These are phyloP conservation scores for Carallia brachiata DNA, from an alignment of 345 rosid species.

Conservation along the genomic window DNA sequence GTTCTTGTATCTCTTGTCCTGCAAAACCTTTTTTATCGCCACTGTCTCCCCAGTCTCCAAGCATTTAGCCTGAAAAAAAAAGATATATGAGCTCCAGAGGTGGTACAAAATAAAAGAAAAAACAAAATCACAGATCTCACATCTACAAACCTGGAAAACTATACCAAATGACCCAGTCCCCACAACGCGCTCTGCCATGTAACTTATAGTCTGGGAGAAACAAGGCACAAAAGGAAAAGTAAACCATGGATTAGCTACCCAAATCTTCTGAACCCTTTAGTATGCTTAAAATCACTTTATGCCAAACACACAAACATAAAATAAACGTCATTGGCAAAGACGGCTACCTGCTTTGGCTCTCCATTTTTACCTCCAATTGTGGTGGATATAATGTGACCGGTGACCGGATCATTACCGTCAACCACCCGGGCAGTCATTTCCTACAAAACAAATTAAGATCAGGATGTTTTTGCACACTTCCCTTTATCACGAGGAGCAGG, in stretches of 20 bases:
- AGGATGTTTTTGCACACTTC: background rate
- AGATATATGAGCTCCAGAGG: conserved; percentile 2
- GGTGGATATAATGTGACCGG: conserved; percentile 83
- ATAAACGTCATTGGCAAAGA: background rate
- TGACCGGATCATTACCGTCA: conserved; percentile 69
- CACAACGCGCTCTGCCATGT: conserved; percentile 88
- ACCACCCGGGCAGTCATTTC: conserved; percentile 67
- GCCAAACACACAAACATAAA: too few relatives aligned
- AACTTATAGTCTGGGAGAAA: conserved; percentile 67
- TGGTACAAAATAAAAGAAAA: background rate
- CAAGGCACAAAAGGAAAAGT: background rate
- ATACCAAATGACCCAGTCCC: conserved; percentile 86
- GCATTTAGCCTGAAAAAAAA: conserved; percentile 58
- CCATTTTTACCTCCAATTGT: conserved; percentile 90
- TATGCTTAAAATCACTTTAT: background rate
- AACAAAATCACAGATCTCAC: background rate
- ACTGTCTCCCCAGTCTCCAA: conserved; percentile 84
- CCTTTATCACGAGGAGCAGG: background rate
- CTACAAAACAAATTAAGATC: conserved; percentile 36
- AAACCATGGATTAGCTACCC: background rate
- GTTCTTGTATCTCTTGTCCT: conserved; percentile 80
- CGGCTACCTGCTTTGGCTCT: conserved; percentile 70
- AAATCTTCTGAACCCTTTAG: too few relatives aligned
- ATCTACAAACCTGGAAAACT: conserved; percentile 60
- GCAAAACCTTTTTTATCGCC: conserved; percentile 81